These are phyloP conservation scores for Ophiostoma himal-ulmi DNA, from an alignment of 2,329 filamentous ascomycete species.

Conservation along the genomic window DNA sequence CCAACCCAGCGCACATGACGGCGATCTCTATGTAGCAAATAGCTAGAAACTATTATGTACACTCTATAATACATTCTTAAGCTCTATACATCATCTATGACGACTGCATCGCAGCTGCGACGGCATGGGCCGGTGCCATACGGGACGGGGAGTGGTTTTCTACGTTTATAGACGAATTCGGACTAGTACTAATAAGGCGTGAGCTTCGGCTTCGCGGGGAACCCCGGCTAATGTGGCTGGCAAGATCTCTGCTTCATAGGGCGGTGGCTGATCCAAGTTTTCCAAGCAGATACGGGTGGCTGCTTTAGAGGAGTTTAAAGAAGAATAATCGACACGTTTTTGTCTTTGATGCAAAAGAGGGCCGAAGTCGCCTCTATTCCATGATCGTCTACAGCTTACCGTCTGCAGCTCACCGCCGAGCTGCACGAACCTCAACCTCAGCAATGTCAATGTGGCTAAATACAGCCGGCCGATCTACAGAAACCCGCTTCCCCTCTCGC, in stretches of 20 bases:
- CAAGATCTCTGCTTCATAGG: background rate
- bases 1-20: no score
- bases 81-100: background rate
- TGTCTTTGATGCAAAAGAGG: background rate
- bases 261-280: background rate
- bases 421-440: background rate
- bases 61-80: background rate
- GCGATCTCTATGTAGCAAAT: background rate
- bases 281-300: background rate
- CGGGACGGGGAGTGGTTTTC: slow-evolving; percentile 3
- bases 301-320: background rate
- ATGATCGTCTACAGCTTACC: background rate
- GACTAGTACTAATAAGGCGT: slow-evolving; percentile 1
- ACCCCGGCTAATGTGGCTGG: background rate
- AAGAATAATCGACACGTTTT: background rate
- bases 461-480: background rate
- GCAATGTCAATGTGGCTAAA: background rate
- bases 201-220: background rate
- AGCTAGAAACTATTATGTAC: background rate
- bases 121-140: background rate
- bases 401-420: background rate
- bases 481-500: slow-evolving; percentile 4
- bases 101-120: background rate
- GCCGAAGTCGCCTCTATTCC: background rate
- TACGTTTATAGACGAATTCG: slow-evolving; percentile 10